These are phyloP conservation scores for Suaeda aralocaspica DNA, from an alignment of 148 eudicot genomes.

Conservation along the genomic window DNA sequence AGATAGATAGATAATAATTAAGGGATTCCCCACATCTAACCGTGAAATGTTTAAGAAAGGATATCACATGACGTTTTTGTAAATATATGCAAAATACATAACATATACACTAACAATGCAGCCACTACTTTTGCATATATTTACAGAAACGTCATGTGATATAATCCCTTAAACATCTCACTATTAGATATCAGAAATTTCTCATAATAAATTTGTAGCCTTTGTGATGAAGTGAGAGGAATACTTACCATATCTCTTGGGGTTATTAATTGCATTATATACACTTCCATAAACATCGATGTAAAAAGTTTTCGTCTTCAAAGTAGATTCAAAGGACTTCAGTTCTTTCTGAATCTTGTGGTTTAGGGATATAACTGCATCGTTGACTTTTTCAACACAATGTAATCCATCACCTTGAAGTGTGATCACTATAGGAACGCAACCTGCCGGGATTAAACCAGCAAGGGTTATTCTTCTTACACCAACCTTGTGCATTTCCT, in stretches of 20 bases:
- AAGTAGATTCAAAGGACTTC: not conserved
- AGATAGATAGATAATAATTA: too few relatives aligned
- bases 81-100: too few relatives aligned
- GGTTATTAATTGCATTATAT: not conserved
- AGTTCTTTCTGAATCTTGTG: not conserved
- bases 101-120: too few relatives aligned
- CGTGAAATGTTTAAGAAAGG: too few relatives aligned
- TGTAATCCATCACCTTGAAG: not conserved
- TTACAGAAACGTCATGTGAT: too few relatives aligned
- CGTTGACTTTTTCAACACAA: conserved; percentile 2
- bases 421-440: not conserved
- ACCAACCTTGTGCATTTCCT: conserved; percentile 1
- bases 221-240: too few relatives aligned
- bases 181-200: too few relatives aligned
- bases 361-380: not conserved
- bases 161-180: too few relatives aligned
- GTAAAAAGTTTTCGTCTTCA: not conserved
- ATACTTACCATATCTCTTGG: conserved; percentile 6
- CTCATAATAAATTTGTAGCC: too few relatives aligned
- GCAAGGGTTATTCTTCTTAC: not conserved
- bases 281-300: not conserved
- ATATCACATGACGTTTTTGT: too few relatives aligned
- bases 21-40: too few relatives aligned
- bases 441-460: not conserved
- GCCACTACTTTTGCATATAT: too few relatives aligned